Conservation (phyloP, 495 filamentous ascomycete species). For the Talaromyces adpressus region DNA sequence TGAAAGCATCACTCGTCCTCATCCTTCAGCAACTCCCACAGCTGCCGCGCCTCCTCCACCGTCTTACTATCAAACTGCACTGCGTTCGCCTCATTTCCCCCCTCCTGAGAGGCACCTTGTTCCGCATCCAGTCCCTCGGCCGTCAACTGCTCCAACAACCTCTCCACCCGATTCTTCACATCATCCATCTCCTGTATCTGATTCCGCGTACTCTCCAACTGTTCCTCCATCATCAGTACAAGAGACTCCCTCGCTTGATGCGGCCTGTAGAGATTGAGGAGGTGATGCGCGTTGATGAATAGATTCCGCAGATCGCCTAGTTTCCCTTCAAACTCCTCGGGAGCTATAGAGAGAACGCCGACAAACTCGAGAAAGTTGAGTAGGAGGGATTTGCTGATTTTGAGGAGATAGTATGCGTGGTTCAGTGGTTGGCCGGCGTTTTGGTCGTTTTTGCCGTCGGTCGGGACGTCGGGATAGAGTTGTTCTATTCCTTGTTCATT, state of each 20-base stretch:
- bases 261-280: conserved; percentile 90
- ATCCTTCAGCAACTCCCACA: conserved; percentile 34
- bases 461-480: conserved; percentile 52
- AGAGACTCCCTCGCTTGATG: conserved; percentile 91
- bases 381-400: conserved; percentile 71
- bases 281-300: conserved; percentile 81
- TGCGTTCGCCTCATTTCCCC: conserved; percentile 1
- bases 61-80: conserved; percentile 12
- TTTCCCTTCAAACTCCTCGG: conserved; percentile 55
- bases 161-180: conserved; percentile 64
- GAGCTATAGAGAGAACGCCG: conserved; percentile 58
- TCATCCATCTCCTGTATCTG: conserved; percentile 72
- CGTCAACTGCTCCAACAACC: conserved; percentile 57
- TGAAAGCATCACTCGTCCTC: conserved; percentile 13
- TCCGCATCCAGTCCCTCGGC: conserved; percentile 28
- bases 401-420: conserved; percentile 68
- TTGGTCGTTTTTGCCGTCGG: conserved; percentile 29
- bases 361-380: conserved; percentile 80
- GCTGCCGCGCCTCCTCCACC: conserved; percentile 20
- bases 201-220: conserved; percentile 62
- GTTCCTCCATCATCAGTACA: conserved; percentile 87
- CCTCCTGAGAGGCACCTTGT: conserved; percentile 2
- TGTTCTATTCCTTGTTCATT: conserved; percentile 62
- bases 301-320: conserved; percentile 68
- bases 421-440: conserved; percentile 43